Evolutionary conservation across 768 basidiomycete species (phyloP), one percentile per base, ranked within the genome.

Genomic region (Suillus subaureus): DNA sequence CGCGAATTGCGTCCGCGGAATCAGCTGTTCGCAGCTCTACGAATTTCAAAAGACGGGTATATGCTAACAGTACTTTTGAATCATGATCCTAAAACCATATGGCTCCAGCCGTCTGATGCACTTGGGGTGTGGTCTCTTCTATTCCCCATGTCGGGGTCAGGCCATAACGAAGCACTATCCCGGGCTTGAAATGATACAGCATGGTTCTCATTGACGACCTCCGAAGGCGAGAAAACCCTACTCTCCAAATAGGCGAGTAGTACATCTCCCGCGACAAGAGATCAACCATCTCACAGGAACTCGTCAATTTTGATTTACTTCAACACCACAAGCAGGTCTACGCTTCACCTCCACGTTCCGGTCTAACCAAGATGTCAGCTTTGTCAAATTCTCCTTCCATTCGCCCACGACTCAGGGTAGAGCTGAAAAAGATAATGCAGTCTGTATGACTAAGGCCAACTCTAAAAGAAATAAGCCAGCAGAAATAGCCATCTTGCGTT

Each of bases 231-330:
- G 42, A 43, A 61, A 71, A 69, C 1, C 66, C 66, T 1, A 69
- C 0, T 31, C 66, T 66, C 69, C 71, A 74, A 3, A 70, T 72
- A 57, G 70, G 71, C 13, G 74, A 54, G 45, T 71, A 76, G 39
- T 70, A 75, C 47, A 71, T 69, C 35, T 74, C 73, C 75, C 76
- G 5, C 37, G 2, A 11, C 28, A 61, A 1, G 6, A 11, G 6
- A 28, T 37, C 21, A 55, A 33, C 12, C 6, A 35, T 12, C n/a
- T 55, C 33, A 23, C 11, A 35, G 21, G 3, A 35, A 15, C 21
- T 56, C 6, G n/a, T 35, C 12, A n/a, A n/a, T n/a, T n/a, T n/a
- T n/a, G 33, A 28, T 16, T 61, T 26, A 68, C 65, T 60, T 70
- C 65, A 0, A 64, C 54, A 37, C 64, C 51, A 49, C 70, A 68